Percentiles rank a stretch among this genome's conserved stretches.
Conservation (phyloP, 225 moss, liverwort and hornwort genomes). For the Thuidium tamariscinum region DNA sequence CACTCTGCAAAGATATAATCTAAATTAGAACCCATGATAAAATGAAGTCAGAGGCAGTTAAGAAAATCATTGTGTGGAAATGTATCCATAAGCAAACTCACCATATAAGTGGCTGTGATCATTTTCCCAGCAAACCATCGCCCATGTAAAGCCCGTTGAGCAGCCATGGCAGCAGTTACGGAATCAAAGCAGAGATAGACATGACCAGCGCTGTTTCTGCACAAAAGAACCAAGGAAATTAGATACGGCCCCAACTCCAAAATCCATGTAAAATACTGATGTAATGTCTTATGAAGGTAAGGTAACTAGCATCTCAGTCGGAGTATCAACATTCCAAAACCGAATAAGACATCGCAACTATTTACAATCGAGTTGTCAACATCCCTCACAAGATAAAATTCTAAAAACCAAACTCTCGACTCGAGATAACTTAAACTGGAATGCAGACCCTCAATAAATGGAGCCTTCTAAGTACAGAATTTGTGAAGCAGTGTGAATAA, state of each 20-base stretch:
- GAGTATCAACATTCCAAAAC: background rate
- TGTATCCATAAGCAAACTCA: background rate
- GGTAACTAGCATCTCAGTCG: background rate
- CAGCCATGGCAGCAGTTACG: constrained; percentile 63
- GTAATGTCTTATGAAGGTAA: background rate
- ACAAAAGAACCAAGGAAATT: background rate
- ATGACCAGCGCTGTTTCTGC: constrained; percentile 96
- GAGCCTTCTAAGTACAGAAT: background rate
- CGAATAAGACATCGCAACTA: background rate
- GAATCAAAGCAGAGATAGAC: constrained; percentile 90
- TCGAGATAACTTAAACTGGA: background rate
- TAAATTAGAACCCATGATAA: background rate
- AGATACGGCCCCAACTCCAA: background rate
- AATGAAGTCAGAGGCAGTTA: background rate
- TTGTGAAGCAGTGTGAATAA: background rate
- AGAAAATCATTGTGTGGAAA: background rate
- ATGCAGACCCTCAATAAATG: background rate
- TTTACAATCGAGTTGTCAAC: background rate
- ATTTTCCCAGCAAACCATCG: constrained; percentile 99
- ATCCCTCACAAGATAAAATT: background rate
- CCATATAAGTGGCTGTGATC: constrained; percentile 98
- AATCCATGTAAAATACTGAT: background rate
- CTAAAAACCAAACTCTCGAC: background rate
- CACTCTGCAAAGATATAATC: constrained; percentile 40
- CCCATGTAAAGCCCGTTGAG: constrained; percentile 90